Base-by-base conservation (phyloP, 108 stramenopile species). In the Nitzschia putrida region DNA sequence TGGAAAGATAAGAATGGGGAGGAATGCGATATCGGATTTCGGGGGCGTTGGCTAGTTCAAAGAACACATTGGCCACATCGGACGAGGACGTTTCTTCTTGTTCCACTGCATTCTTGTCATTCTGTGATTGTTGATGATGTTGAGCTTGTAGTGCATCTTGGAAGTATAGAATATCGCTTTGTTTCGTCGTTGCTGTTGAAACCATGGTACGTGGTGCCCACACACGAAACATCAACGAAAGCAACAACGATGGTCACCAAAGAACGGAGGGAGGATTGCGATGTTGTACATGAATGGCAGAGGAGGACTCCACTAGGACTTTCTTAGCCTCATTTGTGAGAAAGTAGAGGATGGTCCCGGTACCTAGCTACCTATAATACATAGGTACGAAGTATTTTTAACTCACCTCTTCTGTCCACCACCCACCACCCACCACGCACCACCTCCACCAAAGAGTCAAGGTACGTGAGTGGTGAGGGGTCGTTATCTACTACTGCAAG, bases 11-110 rank as follows among this genome's bases (percentile, higher is more conserved):
- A 11, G 11, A 8, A 20, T 25, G 22, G 25, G 29, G 25, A 23
- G 8, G 14, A 12, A 90, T 58, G 24, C 86, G 83, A 80, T 82
- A 87, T 25, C 77, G 68, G 12, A 90, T 74, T 22, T 68, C 51
- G 1, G 82, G 70, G 21, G 83, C 75, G 79, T 90, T 90, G 26
- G 89, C 89, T 21, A 90, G 59, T 64, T 90, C 83, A 61, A 90
- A 90, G 55, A 90, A 87, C 12, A 60, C 80, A 47, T 65, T 65
- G 12, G 76, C 51, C 0, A 53, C 68, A 34, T 67, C 69, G 0
- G 61, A 67, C 3, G 47, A 4, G 47, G n/a, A 49, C n/a, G n/a
- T n/a, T n/a, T n/a, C n/a, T n/a, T n/a, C n/a, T 4, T 18, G 2
- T 1, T 61, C 74, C 9, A 64, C 49, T 39, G 25, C 56, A 39